These are phyloP conservation scores for Gracilariopsis chorda DNA, from an alignment of 23 red algal genomes.

Conservation along the genomic window DNA sequence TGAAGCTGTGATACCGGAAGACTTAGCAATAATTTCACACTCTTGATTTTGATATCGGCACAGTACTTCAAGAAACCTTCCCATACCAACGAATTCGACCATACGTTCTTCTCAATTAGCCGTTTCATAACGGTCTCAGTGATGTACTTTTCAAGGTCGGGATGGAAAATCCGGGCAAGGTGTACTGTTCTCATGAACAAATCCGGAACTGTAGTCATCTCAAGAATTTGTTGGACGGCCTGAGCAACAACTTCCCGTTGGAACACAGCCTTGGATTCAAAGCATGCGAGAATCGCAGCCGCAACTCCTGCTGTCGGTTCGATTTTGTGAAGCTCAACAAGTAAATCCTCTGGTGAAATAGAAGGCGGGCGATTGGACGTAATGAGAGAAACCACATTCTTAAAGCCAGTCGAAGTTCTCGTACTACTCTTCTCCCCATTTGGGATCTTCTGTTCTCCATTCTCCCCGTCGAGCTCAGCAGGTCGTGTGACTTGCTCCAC, in stretches of 20 bases:
- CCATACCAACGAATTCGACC: constrained; percentile 57
- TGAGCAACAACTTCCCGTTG: constrained; percentile 64
- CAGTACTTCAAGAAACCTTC: constrained; percentile 67
- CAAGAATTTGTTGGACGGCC: constrained; percentile 61
- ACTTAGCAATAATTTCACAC: constrained; percentile 34
- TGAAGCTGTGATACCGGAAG: constrained; percentile 45
- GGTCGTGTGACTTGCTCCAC: constrained; percentile 1
- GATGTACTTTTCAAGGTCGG: constrained; percentile 69
- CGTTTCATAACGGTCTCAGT: constrained; percentile 60
- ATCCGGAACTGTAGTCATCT: constrained; percentile 60
- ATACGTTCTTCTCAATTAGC: constrained; percentile 68
- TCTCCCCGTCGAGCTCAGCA: background rate
- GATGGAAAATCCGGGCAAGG: constrained; percentile 49
- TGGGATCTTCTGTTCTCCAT: background rate
- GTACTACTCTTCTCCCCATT: background rate
- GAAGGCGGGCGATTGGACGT: constrained; percentile 25
- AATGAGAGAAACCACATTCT: constrained; percentile 33
- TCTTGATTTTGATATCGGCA: constrained; percentile 5
- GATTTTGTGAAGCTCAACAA: constrained; percentile 74
- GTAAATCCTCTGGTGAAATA: constrained; percentile 47
- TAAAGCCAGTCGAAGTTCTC: constrained; percentile 16
- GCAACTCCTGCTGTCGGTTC: constrained; percentile 41
- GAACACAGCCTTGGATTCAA: constrained; percentile 70
- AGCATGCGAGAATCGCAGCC: constrained; percentile 56
- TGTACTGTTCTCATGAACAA: constrained; percentile 74